Evolutionary conservation across 2,329 filamentous ascomycete species (phyloP), one percentile per base, ranked within the genome.

Genomic region (Ascochyta rabiei): DNA sequence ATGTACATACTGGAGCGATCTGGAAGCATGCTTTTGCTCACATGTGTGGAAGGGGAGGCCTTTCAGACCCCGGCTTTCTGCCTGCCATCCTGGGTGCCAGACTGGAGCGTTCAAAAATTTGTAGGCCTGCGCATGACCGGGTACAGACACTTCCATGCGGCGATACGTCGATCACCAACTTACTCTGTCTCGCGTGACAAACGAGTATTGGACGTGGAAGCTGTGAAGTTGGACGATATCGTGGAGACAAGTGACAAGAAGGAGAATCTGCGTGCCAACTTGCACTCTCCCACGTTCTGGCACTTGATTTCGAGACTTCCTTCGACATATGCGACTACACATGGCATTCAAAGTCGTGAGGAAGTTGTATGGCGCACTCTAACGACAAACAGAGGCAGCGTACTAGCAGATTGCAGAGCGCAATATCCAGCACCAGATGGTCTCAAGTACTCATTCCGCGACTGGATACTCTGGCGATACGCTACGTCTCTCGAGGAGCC

Each of bases 11-110:
- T 66, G 6, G 28, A 56, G 16, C 23, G 61, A 19, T 54, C 51
- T 2, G 53, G 55, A 28, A 58, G 51, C 28, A 37, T 65, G 19
- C 41, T 60, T 1, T 26, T 63, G 6, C 45, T 63, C n/a, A 55
- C 54, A 9, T 60, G 45, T 48, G 56, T 61, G 7, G 62, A 68
- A 40, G 59, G 61, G 31, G 34, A 55, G 15, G 50, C 59, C 2
- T 63, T 63, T 16, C 63, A 61, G 18, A 37, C 35, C 5, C 18
- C 16, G 10, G 28, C 57, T 7, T 28, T 34, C 9, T 30, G 30
- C 6, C 34, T 68, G 13, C 61, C 60, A 10, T 66, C 63, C 3
- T 68, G 59, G 61, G 63, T 63, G 3, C 59, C 64, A 2, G 61
- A 65, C 40, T 68, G 62, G 62, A 55, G 43, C 23, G 31, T 49